Evolutionary conservation across 495 filamentous ascomycete genomes (phyloP).

Genomic region (Xylaria grammica): DNA sequence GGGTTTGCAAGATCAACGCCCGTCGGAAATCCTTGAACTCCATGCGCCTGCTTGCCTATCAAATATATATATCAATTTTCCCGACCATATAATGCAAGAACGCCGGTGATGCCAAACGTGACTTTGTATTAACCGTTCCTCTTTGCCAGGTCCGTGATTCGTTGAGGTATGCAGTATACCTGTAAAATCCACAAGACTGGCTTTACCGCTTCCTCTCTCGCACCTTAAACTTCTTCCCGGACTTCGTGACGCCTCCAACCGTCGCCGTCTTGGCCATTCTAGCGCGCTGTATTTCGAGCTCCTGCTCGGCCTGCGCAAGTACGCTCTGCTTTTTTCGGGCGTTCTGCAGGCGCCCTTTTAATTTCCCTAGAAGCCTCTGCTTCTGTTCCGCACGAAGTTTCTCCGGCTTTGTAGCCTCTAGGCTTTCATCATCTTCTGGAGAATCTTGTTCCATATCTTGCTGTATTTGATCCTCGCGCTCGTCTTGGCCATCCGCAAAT

Average conservation of each 20-base stretch:
- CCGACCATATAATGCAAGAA: conserved; percentile 14
- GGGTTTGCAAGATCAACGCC: neutral
- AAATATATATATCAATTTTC: conserved; percentile 21
- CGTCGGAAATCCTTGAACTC: conserved; percentile 11
- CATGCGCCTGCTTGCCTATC: conserved; percentile 15
- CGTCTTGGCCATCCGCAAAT: conserved; percentile 46
- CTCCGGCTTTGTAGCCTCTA: conserved; percentile 52
- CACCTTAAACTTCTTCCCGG: conserved; percentile 82
- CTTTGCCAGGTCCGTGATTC: neutral
- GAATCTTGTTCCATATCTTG: conserved; percentile 35
- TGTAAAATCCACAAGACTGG: neutral
- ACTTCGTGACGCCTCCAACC: conserved; percentile 78
- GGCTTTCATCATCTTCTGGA: conserved; percentile 41
- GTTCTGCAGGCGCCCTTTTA: conserved; percentile 59
- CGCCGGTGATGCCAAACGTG: conserved; percentile 11
- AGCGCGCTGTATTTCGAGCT: conserved; percentile 69
- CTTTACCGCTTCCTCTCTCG: conserved; percentile 77
- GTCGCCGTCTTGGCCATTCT: conserved; percentile 73
- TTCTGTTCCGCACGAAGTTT: conserved; percentile 52
- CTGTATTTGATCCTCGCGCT: conserved; percentile 31
- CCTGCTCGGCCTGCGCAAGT: conserved; percentile 72
- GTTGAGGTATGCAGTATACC: neutral
- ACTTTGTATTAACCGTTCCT: neutral
- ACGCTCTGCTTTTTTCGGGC: conserved; percentile 72
- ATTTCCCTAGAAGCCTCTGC: conserved; percentile 50